Evolutionary conservation across 768 basidiomycete genomes (phyloP).

Genomic region (Calocybe cyanea): DNA sequence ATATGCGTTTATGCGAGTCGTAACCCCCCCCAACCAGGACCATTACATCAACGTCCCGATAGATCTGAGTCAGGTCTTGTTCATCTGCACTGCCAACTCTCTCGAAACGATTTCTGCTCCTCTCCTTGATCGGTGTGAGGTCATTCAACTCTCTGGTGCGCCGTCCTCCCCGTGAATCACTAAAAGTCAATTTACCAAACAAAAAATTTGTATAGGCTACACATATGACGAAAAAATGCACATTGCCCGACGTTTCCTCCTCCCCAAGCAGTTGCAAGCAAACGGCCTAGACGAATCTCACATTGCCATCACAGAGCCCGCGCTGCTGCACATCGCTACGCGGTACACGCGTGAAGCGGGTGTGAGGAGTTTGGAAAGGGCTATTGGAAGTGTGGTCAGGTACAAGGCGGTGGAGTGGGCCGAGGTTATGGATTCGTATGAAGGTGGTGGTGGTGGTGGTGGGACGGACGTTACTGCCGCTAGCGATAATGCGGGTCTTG

Average conservation of each 20-base stretch:
- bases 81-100: constrained; percentile 90
- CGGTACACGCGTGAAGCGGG: constrained; percentile 90
- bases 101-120: constrained; percentile 88
- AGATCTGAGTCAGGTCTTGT: constrained; percentile 83
- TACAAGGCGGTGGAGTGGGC: constrained; percentile 93
- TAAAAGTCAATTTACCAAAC: background rate
- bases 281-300: constrained; percentile 68
- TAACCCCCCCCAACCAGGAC: constrained; percentile 44
- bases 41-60: constrained; percentile 90
- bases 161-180: background rate
- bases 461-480: constrained; percentile 18
- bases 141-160: constrained; percentile 74
- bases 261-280: constrained; percentile 82
- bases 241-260: constrained; percentile 81
- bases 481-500: background rate
- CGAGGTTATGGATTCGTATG: constrained; percentile 55
- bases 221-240: constrained; percentile 90
- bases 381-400: constrained; percentile 84
- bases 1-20: too few species aligned
- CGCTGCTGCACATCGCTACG: constrained; percentile 67
- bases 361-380: constrained; percentile 85
- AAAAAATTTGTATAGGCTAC: constrained; percentile 46
- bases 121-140: constrained; percentile 85
- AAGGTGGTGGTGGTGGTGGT: constrained; percentile 20
- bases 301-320: constrained; percentile 64